A percentile compares a stretch with the other conserved stretches of the same genome.
These are phyloP conservation scores for Ceratocystis diversiconidia DNA, from an alignment of 2,329 filamentous ascomycete genomes.

Conservation along the genomic window DNA sequence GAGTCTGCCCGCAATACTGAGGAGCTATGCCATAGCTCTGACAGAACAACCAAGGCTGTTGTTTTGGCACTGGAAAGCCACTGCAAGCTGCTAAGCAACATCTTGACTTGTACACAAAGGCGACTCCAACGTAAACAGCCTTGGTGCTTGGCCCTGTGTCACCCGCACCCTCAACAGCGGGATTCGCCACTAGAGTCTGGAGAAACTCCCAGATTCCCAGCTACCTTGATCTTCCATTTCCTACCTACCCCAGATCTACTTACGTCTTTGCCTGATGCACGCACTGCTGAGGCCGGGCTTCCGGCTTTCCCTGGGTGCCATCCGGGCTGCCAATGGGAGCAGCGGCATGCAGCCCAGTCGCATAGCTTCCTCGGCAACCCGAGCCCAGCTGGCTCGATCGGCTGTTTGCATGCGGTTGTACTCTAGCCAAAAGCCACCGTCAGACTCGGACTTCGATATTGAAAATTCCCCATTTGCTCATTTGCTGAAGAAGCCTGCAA, in stretches of 20 bases:
- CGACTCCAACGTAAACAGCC: not conserved
- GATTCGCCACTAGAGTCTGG: no score
- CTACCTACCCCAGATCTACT: not conserved
- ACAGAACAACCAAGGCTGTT: not conserved
- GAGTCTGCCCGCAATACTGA: not conserved
- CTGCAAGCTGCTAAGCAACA: not conserved
- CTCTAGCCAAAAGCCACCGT: slow-evolving; percentile 12
- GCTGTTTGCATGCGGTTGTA: slow-evolving; percentile 7
- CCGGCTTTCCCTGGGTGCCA: slow-evolving; percentile 12
- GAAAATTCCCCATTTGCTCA: slow-evolving; percentile 17
- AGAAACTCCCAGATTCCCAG: not conserved
- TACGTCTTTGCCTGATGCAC: slow-evolving; percentile 7
- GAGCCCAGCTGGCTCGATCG: not conserved
- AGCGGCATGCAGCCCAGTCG: slow-evolving; percentile 1
- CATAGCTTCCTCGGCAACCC: not conserved
- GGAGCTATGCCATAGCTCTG: not conserved
- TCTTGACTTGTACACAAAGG: not conserved
- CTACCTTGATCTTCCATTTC: not conserved
- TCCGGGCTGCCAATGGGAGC: slow-evolving; percentile 11
- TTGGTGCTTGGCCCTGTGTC: no score
- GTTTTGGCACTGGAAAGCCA: not conserved
- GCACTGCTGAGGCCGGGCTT: slow-evolving; percentile 14
- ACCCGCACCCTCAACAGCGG: no score
- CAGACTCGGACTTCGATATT: slow-evolving; percentile 10
- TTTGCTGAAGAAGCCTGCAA: slow-evolving; percentile 11